Evolutionary conservation across 257 asterid genomes (phyloP).

Genomic region (Buddleja alternifolia): DNA sequence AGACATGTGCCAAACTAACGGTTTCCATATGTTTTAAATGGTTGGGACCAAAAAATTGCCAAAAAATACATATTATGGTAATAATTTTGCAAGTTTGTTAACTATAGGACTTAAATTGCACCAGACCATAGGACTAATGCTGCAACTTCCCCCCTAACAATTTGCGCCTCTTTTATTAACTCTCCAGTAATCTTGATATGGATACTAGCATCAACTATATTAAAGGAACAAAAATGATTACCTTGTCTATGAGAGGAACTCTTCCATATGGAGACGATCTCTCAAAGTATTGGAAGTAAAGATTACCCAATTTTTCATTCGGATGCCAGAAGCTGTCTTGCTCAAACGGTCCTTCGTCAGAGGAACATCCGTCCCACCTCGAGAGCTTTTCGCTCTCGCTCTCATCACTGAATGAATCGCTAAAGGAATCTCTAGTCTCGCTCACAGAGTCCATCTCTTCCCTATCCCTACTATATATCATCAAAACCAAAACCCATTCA

Average conservation of each 20-base stretch:
- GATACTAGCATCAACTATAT: not conserved
- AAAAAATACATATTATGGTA: no score
- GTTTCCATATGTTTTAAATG: no score
- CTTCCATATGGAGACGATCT: constrained; percentile 69
- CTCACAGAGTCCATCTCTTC: constrained; percentile 37
- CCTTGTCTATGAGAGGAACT: constrained; percentile 78
- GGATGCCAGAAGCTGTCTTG: constrained; percentile 24
- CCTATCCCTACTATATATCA: constrained; percentile 6
- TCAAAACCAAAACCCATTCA: no score
- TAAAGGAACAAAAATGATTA: constrained; percentile 17
- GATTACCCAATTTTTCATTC: constrained; percentile 36
- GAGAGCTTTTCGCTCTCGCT: constrained; percentile 42
- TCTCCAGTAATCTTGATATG: not conserved
- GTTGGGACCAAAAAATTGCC: no score
- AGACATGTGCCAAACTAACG: no score
- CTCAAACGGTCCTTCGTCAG: constrained; percentile 34
- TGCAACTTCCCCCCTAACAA: no score
- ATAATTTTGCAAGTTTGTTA: no score
- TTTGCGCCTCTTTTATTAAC: constrained; percentile 23
- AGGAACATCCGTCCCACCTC: constrained; percentile 42
- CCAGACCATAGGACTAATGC: no score
- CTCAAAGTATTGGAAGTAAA: constrained; percentile 60
- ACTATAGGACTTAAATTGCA: no score
- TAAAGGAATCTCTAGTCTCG: constrained; percentile 42
- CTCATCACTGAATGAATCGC: constrained; percentile 45